These are phyloP conservation scores for Pythium biforme DNA, from an alignment of 352 stramenopile species.

Conservation along the genomic window DNA sequence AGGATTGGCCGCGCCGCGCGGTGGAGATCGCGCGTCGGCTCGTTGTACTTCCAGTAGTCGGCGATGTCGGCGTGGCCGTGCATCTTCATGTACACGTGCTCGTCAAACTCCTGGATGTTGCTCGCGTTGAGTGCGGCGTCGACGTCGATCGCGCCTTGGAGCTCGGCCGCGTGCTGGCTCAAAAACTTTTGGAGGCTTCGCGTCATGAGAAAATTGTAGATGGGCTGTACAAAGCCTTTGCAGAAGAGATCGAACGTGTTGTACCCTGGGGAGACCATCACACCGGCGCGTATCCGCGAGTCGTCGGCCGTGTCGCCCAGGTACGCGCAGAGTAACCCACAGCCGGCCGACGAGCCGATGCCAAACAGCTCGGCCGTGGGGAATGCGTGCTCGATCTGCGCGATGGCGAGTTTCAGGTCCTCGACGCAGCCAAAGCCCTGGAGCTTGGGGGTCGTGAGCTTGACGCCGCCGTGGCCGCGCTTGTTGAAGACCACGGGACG, in stretches of 20 bases:
- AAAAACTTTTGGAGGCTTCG: conserved; percentile 72
- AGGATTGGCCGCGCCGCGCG: conserved; percentile 58
- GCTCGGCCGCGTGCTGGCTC: conserved; percentile 42
- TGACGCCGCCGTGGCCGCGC: conserved; percentile 65
- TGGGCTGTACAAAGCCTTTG: conserved; percentile 47
- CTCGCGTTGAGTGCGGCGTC: conserved; percentile 40
- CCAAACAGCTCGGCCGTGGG: conserved; percentile 54
- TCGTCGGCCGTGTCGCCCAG: conserved; percentile 58
- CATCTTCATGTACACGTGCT: conserved; percentile 82
- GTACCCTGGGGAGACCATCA: conserved; percentile 79
- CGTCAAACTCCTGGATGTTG: conserved; percentile 69
- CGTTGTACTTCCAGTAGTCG: conserved; percentile 72
- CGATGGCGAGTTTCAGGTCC: conserved; percentile 59
- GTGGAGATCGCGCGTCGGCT: conserved; percentile 65
- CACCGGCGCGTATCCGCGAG: conserved; percentile 50
- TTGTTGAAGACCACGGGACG: conserved; percentile 85
- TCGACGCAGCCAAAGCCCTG: conserved; percentile 67
- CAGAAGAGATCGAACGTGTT: conserved; percentile 75
- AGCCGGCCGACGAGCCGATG: conserved; percentile 72
- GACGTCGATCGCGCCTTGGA: conserved; percentile 50
- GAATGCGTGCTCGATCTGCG: conserved; percentile 43
- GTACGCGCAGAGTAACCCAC: conserved; percentile 70
- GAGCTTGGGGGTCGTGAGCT: conserved; percentile 61
- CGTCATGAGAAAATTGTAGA: conserved; percentile 82
- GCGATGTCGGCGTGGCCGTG: conserved; percentile 67